Evolutionary conservation across 768 basidiomycete species (phyloP), one percentile per base, ranked within the genome.

Genomic region (Boletus vermiculosoides): DNA sequence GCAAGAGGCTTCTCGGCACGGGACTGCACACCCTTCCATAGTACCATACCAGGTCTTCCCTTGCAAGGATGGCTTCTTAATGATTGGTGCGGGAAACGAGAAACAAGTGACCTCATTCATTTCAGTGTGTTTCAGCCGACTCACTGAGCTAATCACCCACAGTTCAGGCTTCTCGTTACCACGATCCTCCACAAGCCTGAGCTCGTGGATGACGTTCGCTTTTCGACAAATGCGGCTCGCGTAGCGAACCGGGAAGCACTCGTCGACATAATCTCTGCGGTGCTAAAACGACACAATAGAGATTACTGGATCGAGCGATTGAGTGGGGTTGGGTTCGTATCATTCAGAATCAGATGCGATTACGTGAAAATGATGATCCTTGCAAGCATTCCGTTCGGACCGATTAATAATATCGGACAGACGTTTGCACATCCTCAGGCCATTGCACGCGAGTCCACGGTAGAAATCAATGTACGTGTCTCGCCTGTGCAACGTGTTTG

Each of bases 11-110:
- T 78, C 80, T 33, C 78, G 95, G 52, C 86, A 92, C 70, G 95
- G 95, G n/a, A 97, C 95, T 30, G 84, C 90, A 0, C 95, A 98
- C 70, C 91, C 95, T 15, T 94, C 92, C 18, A 88, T 98, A 64
- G 95, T 94, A 8, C 93, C 94, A 3, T 96, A 95, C 74, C 91
- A 94, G 71, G 91, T 86, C 4, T 94, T 96, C 70, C 83, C 88
- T 0, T 96, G 94, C 68, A 81, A 84, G 66, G 86, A 93, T 64
- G 91, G 92, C 31, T 94, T 85, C 69, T 72, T 97, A 57, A 96
- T 97, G 95, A 86, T 97, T 61, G 94, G 93, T 45, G 93, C 91
- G 9, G 94, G 92, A 5, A 96, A 94, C 70, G 84, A 96, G 67
- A 87, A 83, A 62, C 92, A 92, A 81, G 90, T 88, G 63, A 59